Evolutionary conservation across 2,329 filamentous ascomycete species (phyloP), one percentile per base, ranked within the genome.

Genomic region (Lecanoromycetidae sp.): DNA sequence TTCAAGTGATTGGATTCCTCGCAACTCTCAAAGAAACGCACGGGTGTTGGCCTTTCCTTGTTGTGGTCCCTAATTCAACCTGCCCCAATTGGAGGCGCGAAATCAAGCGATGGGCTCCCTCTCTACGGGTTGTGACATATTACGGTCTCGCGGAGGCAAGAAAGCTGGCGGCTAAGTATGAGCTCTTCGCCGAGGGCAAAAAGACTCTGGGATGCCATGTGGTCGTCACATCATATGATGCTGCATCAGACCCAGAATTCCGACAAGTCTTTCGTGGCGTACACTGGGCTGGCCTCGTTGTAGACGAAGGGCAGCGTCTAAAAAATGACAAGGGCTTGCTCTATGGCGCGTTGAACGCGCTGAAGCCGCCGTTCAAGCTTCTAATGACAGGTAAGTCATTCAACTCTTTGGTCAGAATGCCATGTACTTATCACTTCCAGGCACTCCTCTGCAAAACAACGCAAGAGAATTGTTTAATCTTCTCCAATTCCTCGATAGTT

Each of bases 81-180:
- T 94, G 87, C 62, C 79, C 87, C n/a, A 98, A 98, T 61, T 98
- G 91, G 90, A 83, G 90, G 5, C 80, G 90, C 40, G 91, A 98
- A 61, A 87, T 96, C 63, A 93, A 94, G 67, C 81, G 84, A 55
- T 98, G 90, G 90, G 81, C 84, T 0, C 90, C 90, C 1, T 77
- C 77, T 5, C 67, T 96, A 29, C 79, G 87, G 34, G 87, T 94
- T 5, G 87, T 95, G n/a, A 82, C 87, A 0, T 96, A 91, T 61
- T 93, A 93, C 61, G 91, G 91, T 37, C 82, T 82, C 13, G 75
- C 73, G 42, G 73, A 75, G 40, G 74, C 87, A 13, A 83, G 91
- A 55, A 77, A 84, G 30, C 75, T 94, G 50, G 82, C 86, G 0
- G 82, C 83, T 57, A 71, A 83, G 29, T 81, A 94, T 60, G 93